Evolutionary conservation across 352 stramenopile species (phyloP).

Genomic region (Globisporangium radiosum): DNA sequence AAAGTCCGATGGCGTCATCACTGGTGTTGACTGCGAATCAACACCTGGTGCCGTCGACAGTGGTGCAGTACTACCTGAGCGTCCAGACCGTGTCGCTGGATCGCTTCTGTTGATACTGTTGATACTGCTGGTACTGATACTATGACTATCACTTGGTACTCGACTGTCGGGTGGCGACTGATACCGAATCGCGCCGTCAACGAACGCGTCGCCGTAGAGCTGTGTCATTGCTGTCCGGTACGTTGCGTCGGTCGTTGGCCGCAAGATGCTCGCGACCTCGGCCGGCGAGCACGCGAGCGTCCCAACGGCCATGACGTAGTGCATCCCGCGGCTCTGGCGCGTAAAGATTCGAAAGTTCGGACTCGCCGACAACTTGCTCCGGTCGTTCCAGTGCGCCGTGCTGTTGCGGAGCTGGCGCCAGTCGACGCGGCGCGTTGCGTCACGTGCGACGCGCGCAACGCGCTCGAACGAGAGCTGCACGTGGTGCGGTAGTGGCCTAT

Average conservation of each 20-base stretch:
- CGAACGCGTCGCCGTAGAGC: constrained; percentile 15
- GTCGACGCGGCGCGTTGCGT: constrained; percentile 10
- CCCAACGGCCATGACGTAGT: constrained; percentile 14
- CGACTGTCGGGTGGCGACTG: background rate
- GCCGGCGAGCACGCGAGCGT: constrained; percentile 14
- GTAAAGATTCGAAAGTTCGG: constrained; percentile 13
- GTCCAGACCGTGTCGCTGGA: background rate
- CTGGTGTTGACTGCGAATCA: background rate
- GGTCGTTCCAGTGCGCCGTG: constrained; percentile 14
- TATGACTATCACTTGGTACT: background rate
- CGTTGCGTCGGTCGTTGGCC: constrained; percentile 7
- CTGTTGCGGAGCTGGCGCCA: constrained; percentile 16
- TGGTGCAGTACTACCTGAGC: too few species aligned
- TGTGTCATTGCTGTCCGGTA: constrained; percentile 10
- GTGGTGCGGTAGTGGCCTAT: background rate
- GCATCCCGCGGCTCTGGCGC: constrained; percentile 15
- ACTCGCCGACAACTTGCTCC: constrained; percentile 9
- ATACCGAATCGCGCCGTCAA: constrained; percentile 13
- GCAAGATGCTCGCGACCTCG: constrained; percentile 13
- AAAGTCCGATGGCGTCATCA: constrained; percentile 9
- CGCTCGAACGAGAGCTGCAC: constrained; percentile 9
- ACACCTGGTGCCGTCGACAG: too few species aligned
- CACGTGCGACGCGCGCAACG: constrained; percentile 5
- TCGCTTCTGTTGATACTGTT: background rate
- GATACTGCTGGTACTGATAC: background rate